Base-by-base conservation (phyloP, 2,329 filamentous ascomycete species). In the Fusarium nurragi region DNA sequence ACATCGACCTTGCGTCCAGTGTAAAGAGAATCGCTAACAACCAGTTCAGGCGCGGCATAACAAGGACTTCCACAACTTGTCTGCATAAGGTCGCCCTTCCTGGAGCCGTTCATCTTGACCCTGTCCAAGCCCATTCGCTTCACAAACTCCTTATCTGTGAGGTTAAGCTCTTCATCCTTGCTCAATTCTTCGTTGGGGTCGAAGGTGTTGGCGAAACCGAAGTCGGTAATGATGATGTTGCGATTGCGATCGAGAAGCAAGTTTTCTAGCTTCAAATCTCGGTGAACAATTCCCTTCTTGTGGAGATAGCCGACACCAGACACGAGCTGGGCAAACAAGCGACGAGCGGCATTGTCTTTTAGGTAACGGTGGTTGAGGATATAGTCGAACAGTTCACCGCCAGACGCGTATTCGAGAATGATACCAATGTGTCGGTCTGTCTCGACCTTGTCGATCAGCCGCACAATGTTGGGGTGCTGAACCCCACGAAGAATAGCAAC, bases 181-280 rank as follows among this genome's bases (percentile, higher is more conserved):
- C 87, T 88, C 36, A 99, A 84, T 76, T 97, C 93, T 74, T 99
- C 95, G 32, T 83, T 80, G 0, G 95, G 88, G 74, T 97, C 91
- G 74, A 99, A 99, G 0, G 94, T 98, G 78, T 99, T 99, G 69
- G 95, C 95, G 76, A 99, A 99, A 18, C 95, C 95, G 78, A 99
- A 99, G 79, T 99, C 95, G 16, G 95, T 99, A 75, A 99, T 99
- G 79, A 99, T 99, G 74, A 99, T 98, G 81, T 99, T 99, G 65
- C 93, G 90, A 75, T 99, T 97, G 64, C 94, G 90, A 78, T 99
- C 95, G 48, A 99, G 85, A 34, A 99, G 85, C 71, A 99, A 78
- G 74, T 99, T 99, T 79, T 99, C 95, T 43, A 99, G 84, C 80
- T 99, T 99, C 68, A 99, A 80, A 80, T 99, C 95, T 72, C 95